phyloP scores from a whole-genome alignment of 1,284 basidiomycete genomes.

The Ceratobasidium sp. region DNA sequence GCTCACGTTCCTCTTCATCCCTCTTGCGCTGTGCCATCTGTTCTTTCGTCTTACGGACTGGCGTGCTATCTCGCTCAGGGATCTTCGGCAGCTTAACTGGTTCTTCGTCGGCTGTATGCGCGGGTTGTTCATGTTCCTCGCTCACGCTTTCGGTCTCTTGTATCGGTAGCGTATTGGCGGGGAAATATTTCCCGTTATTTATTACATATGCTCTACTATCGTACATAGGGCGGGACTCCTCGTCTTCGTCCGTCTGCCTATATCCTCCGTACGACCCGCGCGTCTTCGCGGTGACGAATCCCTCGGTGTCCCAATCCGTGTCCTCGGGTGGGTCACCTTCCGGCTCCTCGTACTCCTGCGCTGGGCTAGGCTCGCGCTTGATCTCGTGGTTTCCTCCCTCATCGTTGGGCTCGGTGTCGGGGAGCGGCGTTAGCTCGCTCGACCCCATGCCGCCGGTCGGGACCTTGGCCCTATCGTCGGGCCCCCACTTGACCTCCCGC shows the following conservation, averaged over 20 bases:
- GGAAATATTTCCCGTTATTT: background rate
- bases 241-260: background rate
- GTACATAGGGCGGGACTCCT: background rate
- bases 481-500: background rate
- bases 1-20: too few relatives aligned
- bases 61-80: background rate
- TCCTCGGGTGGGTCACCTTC: background rate
- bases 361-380: background rate
- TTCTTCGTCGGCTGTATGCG: background rate
- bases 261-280: background rate
- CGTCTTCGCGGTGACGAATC: background rate
- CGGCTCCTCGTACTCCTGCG: background rate
- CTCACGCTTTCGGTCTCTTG: background rate
- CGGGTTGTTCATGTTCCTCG: background rate
- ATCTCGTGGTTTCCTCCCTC: background rate
- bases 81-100: background rate
- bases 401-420: background rate
- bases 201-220: background rate
- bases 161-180: background rate
- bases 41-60: background rate
- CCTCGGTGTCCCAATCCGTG: background rate
- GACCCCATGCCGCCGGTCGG: background rate
- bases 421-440: background rate
- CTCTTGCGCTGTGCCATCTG: background rate
- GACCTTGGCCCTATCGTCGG: background rate